A percentile compares a stretch with the other conserved stretches of the same genome.
Evolutionary conservation across 805 yeast genomes (phyloP).

Genomic region (Wickerhamia fluorescens): DNA sequence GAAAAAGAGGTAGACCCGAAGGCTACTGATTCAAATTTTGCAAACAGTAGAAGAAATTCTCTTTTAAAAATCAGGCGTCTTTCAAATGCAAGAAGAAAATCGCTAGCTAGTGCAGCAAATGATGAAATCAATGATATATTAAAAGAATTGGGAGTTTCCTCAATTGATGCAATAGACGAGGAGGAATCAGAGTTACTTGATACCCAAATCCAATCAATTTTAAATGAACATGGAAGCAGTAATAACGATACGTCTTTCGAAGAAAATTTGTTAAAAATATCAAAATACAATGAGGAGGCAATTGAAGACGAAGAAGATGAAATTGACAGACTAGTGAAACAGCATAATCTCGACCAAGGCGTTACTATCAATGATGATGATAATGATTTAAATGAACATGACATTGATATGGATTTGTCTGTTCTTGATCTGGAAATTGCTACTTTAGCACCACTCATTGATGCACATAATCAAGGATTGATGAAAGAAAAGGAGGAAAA

Average conservation of each 20-base stretch:
- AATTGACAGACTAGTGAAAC: constrained; percentile 27
- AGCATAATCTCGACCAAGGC: constrained; percentile 29
- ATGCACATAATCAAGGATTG: constrained; percentile 26
- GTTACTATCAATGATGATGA: constrained; percentile 15
- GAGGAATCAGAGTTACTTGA: constrained; percentile 23
- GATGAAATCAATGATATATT: constrained; percentile 34
- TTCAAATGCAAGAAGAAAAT: constrained; percentile 31
- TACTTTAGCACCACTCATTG: constrained; percentile 31
- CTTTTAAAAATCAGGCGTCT: constrained; percentile 20
- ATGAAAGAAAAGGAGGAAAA: constrained; percentile 16
- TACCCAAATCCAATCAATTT: constrained; percentile 23
- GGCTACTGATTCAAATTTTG: neutral
- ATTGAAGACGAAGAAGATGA: constrained; percentile 32
- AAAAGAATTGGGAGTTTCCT: constrained; percentile 27
- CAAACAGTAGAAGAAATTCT: constrained; percentile 7
- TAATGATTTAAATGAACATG: constrained; percentile 5
- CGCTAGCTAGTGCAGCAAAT: constrained; percentile 29
- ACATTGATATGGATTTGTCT: constrained; percentile 21
- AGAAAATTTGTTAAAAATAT: constrained; percentile 11
- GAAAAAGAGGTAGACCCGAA: constrained; percentile 2
- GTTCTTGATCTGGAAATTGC: constrained; percentile 36
- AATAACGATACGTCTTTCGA: constrained; percentile 8
- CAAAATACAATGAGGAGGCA: constrained; percentile 17
- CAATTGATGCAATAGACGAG: constrained; percentile 23
- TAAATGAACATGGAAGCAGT: constrained; percentile 17